A percentile compares a stretch with the other conserved stretches of the same genome.
Evolutionary conservation across 2,329 filamentous ascomycete species (phyloP).

Genomic region (Aspergillus brasiliensis): DNA sequence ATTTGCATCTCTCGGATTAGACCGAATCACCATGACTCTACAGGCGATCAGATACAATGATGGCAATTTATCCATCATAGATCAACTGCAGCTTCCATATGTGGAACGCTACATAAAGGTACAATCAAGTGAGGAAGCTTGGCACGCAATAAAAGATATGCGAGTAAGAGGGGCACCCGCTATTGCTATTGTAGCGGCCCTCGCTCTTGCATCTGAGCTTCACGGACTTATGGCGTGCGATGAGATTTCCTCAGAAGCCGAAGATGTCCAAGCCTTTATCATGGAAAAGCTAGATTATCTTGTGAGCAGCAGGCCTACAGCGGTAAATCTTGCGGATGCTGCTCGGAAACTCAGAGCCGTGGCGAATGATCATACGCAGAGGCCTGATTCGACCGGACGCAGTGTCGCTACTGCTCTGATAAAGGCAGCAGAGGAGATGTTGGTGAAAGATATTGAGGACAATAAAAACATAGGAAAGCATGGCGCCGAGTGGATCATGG

Average conservation of each 20-base stretch:
- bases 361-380: slow-evolving; percentile 52
- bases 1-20: neutral
- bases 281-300: slow-evolving; percentile 79
- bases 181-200: slow-evolving; percentile 94
- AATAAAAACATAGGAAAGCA: slow-evolving; percentile 82
- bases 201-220: slow-evolving; percentile 85
- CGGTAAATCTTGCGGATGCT: slow-evolving; percentile 91
- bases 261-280: slow-evolving; percentile 69
- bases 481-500: slow-evolving; percentile 80
- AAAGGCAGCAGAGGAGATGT: slow-evolving; percentile 78
- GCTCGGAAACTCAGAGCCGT: slow-evolving; percentile 74
- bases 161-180: slow-evolving; percentile 76
- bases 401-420: slow-evolving; percentile 72
- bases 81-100: slow-evolving; percentile 65
- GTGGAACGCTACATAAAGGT: slow-evolving; percentile 59
- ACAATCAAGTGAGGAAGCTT: slow-evolving; percentile 59
- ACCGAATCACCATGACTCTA: slow-evolving; percentile 48
- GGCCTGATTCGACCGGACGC: slow-evolving; percentile 37
- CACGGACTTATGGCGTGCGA: slow-evolving; percentile 44
- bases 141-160: slow-evolving; percentile 69
- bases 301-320: slow-evolving; percentile 85
- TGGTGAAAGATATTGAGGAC: slow-evolving; percentile 81
- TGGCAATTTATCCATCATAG: slow-evolving; percentile 61
- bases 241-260: slow-evolving; percentile 54
- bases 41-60: slow-evolving; percentile 63